Evolutionary conservation across 208 protist genomes (phyloP).

Genomic region (Trypanosoma scelopori): DNA sequence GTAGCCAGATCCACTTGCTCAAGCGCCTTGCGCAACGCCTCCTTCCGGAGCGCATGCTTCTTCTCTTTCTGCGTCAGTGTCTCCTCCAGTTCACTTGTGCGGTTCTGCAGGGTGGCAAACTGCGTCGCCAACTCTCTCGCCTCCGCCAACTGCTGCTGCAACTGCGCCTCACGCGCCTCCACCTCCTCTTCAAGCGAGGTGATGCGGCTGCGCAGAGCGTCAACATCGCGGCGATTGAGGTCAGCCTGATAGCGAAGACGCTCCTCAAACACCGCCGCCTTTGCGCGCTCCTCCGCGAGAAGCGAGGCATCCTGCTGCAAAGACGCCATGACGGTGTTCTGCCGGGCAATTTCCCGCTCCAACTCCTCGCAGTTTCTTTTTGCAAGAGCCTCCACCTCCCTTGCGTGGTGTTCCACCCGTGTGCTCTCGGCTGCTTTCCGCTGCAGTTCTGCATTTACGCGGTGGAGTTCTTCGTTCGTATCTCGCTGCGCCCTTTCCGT

Average conservation of each 20-base stretch:
- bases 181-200: conserved; percentile 21
- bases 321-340: conserved; percentile 42
- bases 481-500: conserved; percentile 32
- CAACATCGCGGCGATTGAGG: conserved; percentile 10
- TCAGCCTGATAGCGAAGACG: conserved; percentile 50
- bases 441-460: conserved; percentile 26
- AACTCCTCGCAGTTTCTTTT: conserved; percentile 52
- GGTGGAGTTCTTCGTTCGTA: conserved; percentile 30
- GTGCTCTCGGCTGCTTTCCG: conserved; percentile 44
- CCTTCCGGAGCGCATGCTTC: conserved; percentile 45
- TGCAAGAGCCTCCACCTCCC: conserved; percentile 59
- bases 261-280: conserved; percentile 51
- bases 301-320: conserved; percentile 52
- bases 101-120: conserved; percentile 11
- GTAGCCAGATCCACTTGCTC: conserved; percentile 38
- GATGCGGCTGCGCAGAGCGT: conserved; percentile 7
- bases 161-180: conserved; percentile 28
- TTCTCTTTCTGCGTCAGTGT: conserved; percentile 33
- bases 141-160: conserved; percentile 24
- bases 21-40: conserved; percentile 40
- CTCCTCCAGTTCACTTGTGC: conserved; percentile 29
- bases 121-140: conserved; percentile 21
- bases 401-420: conserved; percentile 45
- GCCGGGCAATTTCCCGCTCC: conserved; percentile 32
- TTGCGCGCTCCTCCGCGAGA: conserved; percentile 47